Conservation (phyloP, 805 yeast genomes). For the Candida chauliodis region DNA sequence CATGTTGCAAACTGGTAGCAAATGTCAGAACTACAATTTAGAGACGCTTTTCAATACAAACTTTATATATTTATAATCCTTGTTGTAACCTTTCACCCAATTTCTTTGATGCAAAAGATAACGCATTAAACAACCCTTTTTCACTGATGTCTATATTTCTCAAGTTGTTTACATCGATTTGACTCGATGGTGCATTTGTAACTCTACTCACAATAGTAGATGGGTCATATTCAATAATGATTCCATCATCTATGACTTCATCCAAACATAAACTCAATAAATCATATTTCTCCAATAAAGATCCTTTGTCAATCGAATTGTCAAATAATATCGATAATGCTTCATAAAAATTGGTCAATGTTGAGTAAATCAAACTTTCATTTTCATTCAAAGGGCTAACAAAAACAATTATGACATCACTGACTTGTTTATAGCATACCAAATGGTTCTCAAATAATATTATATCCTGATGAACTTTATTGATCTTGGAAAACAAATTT, state of each 20-base stretch:
- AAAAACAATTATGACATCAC: constrained; percentile 70
- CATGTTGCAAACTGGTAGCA: too few species aligned
- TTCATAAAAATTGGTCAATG: constrained; percentile 73
- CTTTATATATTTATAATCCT: constrained; percentile 26
- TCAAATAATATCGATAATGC: constrained; percentile 75
- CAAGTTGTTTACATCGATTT: constrained; percentile 39
- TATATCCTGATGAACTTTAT: constrained; percentile 76
- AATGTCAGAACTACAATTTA: too few species aligned
- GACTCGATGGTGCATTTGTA: constrained; percentile 66
- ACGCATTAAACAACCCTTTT: constrained; percentile 77
- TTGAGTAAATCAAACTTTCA: constrained; percentile 74
- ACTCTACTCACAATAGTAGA: constrained; percentile 85
- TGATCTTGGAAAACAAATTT: constrained; percentile 68
- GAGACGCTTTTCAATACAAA: too few species aligned
- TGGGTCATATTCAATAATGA: constrained; percentile 86
- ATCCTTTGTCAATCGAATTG: constrained; percentile 69
- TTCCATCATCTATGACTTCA: constrained; percentile 91
- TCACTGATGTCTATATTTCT: constrained; percentile 64
- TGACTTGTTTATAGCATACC: constrained; percentile 80
- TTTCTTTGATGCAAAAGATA: constrained; percentile 82
- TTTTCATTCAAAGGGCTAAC: constrained; percentile 80
- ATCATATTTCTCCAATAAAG: constrained; percentile 80
- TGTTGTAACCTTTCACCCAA: constrained; percentile 45
- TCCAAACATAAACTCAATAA: constrained; percentile 82
- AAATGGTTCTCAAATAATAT: constrained; percentile 73